Evolutionary conservation across 495 filamentous ascomycete species (phyloP).

Genomic region (Xylaria venustula): DNA sequence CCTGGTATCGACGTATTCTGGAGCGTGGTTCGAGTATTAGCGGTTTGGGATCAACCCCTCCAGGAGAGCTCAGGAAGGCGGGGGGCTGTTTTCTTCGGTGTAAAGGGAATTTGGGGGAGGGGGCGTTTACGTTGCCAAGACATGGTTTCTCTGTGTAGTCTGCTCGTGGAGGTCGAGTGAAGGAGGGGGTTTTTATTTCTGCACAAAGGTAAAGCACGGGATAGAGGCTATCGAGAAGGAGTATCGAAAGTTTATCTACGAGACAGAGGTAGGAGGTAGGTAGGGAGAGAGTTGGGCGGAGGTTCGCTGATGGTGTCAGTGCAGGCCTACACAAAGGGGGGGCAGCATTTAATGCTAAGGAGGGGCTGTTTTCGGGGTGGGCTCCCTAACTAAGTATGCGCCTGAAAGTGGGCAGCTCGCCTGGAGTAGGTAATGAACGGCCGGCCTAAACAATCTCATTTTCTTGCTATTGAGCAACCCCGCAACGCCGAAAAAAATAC

Average conservation of each 20-base stretch:
- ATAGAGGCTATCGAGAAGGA: neutral
- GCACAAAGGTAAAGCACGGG: constrained; percentile 4
- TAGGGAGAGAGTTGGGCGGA: neutral
- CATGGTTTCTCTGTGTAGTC: constrained; percentile 41
- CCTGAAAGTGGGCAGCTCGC: constrained; percentile 8
- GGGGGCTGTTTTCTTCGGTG: constrained; percentile 31
- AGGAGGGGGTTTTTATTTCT: neutral
- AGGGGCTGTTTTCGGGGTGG: constrained; percentile 13
- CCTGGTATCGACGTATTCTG: constrained; percentile 53
- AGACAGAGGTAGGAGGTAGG: neutral
- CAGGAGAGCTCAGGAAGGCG: constrained; percentile 29
- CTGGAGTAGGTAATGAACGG: neutral
- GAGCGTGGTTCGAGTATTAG: constrained; percentile 32
- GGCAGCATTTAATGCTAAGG: constrained; percentile 1
- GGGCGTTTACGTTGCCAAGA: constrained; percentile 55
- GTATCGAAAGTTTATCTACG: neutral
- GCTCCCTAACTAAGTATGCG: too few relatives aligned
- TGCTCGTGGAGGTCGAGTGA: neutral
- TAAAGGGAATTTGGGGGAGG: neutral
- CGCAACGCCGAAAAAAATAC: constrained; percentile 13
- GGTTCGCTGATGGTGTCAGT: constrained; percentile 13
- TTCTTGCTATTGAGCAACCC: constrained; percentile 13
- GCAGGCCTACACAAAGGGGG: constrained; percentile 9
- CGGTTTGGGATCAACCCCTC: constrained; percentile 19
- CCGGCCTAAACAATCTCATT: constrained; percentile 1